phyloP scores from a whole-genome alignment of 2,329 filamentous ascomycete species.

The Ceratocystis alfenasii region DNA sequence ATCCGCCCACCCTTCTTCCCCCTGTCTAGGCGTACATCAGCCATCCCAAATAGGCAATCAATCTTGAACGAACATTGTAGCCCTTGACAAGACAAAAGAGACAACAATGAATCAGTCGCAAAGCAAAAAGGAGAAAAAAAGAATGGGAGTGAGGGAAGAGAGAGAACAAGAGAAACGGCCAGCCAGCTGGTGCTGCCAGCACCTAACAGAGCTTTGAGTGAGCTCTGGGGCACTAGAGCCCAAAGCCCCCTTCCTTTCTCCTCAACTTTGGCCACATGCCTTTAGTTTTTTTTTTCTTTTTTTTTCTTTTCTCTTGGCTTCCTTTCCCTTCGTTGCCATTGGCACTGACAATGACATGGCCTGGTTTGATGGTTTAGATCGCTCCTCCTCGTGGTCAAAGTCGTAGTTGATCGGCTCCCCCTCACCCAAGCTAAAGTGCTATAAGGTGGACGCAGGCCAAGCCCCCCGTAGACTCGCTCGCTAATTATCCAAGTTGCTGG shows the following conservation, averaged over 20 bases:
- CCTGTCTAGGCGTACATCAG: not conserved
- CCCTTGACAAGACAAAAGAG: conserved; percentile 10
- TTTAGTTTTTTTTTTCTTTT: not conserved
- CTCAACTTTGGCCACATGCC: not conserved
- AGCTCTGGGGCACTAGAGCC: not conserved
- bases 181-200: not conserved
- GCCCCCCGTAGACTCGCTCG: not conserved
- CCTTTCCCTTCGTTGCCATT: not conserved
- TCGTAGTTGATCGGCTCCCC: not conserved
- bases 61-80: conserved; percentile 13
- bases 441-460: too few relatives aligned
- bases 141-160: not conserved
- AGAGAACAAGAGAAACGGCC: not conserved
- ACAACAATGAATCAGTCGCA: conserved; percentile 1
- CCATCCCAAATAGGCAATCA: conserved; percentile 16
- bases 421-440: too few relatives aligned
- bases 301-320: not conserved
- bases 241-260: not conserved
- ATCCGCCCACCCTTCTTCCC: not conserved
- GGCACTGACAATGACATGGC: not conserved
- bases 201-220: too few relatives aligned
- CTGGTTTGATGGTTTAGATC: not conserved
- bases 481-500: not conserved
- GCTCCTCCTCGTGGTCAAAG: not conserved
- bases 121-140: not conserved